Evolutionary conservation across 257 asterid genomes (phyloP).

Genomic region (Solanum peruvianum): DNA sequence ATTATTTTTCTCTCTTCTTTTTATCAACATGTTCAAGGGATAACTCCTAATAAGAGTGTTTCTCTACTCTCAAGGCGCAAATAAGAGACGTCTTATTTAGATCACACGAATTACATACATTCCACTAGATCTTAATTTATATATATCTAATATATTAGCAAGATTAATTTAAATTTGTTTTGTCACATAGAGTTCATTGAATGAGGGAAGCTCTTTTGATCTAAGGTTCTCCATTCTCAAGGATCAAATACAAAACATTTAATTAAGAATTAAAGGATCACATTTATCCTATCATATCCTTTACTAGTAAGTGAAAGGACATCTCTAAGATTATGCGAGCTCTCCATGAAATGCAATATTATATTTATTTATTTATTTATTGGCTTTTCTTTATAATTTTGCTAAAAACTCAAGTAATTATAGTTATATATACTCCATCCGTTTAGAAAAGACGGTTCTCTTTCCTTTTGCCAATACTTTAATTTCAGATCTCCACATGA

Average conservation of each 20-base stretch:
- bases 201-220: neutral
- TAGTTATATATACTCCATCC: too few species aligned
- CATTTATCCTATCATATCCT: neutral
- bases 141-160: neutral
- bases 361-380: neutral
- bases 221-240: neutral
- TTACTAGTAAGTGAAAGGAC: neutral
- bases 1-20: neutral
- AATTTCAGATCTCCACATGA: too few species aligned
- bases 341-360: neutral
- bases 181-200: neutral
- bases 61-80: neutral
- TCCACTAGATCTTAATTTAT: neutral
- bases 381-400: neutral
- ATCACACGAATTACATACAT: neutral
- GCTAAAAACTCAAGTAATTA: neutral
- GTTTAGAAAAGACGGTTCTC: too few species aligned
- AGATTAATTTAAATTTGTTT: neutral
- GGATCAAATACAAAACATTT: neutral
- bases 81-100: neutral
- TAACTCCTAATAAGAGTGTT: neutral
- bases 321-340: neutral
- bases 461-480: too few species aligned
- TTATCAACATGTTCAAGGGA: neutral
- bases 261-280: neutral